These are phyloP conservation scores for Chlamydomonas sp. DNA, from an alignment of 139 green algal genomes.

Conservation along the genomic window DNA sequence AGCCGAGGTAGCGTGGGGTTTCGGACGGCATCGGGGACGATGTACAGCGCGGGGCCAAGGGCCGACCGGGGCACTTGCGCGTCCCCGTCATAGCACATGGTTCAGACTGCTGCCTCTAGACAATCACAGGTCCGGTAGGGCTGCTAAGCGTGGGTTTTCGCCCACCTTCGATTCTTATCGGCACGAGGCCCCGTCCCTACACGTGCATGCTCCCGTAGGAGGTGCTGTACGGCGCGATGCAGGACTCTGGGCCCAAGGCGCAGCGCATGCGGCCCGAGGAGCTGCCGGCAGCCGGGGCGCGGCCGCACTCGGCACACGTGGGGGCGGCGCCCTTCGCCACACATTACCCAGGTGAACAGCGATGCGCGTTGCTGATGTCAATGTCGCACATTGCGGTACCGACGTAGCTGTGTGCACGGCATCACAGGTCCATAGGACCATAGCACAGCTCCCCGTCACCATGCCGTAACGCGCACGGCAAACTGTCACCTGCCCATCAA, in stretches of 20 bases:
- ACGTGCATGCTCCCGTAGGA: neutral
- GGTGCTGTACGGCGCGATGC: slow-evolving; percentile 27
- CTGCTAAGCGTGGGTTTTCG: no score
- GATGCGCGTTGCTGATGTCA: neutral
- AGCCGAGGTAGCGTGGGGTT: neutral
- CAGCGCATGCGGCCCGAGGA: slow-evolving; percentile 37
- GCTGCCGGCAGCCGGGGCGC: slow-evolving; percentile 40
- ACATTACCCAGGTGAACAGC: slow-evolving; percentile 4
- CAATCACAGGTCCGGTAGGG: no score
- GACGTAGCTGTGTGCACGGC: neutral
- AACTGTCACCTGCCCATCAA: neutral
- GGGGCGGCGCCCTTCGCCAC: slow-evolving; percentile 26
- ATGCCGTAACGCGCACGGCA: neutral
- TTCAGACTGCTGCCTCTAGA: no score
- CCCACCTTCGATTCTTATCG: neutral
- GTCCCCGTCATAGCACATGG: no score
- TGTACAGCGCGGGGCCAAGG: no score
- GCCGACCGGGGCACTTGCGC: no score
- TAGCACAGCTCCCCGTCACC: neutral
- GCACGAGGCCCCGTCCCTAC: neutral
- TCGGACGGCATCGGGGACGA: no score
- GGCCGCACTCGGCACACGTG: slow-evolving; percentile 12
- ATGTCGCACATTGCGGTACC: neutral
- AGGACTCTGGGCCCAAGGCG: slow-evolving; percentile 15
- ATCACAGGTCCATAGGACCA: neutral